A percentile compares a stretch with the other conserved stretches of the same genome.
phyloP scores from a whole-genome alignment of 352 stramenopile genomes.

The Pythium rishiriense region DNA sequence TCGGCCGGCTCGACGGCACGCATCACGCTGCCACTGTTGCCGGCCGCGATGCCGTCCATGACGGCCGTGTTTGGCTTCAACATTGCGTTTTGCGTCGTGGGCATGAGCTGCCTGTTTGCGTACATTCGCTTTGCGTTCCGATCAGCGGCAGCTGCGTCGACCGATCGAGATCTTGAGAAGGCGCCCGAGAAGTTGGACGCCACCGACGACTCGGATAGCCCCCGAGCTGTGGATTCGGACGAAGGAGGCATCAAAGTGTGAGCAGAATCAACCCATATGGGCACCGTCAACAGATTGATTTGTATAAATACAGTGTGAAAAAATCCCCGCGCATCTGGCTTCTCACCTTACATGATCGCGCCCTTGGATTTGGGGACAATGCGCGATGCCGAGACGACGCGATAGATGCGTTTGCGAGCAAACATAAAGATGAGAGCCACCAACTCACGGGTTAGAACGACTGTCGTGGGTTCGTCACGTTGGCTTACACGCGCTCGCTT shows the following conservation, averaged over 20 bases:
- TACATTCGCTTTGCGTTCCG: neutral
- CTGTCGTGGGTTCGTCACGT: neutral
- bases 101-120: constrained; percentile 23
- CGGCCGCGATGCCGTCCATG: constrained; percentile 49
- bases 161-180: neutral
- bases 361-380: neutral
- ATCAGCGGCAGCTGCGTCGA: neutral
- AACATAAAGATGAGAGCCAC: constrained; percentile 1
- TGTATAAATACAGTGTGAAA: too few relatives aligned
- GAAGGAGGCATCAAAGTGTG: neutral
- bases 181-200: neutral
- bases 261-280: too few relatives aligned
- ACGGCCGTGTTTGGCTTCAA: constrained; percentile 69
- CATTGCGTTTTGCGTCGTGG: constrained; percentile 48
- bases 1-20: constrained; percentile 65
- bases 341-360: neutral
- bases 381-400: neutral
- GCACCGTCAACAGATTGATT: too few relatives aligned
- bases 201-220: neutral
- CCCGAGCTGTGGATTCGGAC: neutral
- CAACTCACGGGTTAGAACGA: neutral
- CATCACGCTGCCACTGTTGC: constrained; percentile 64
- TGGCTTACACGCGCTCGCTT: neutral
- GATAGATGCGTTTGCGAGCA: neutral
- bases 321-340: too few relatives aligned